These are phyloP conservation scores for Sarocladiaceae sp. DNA, from an alignment of 2,329 filamentous ascomycete species.

Conservation along the genomic window DNA sequence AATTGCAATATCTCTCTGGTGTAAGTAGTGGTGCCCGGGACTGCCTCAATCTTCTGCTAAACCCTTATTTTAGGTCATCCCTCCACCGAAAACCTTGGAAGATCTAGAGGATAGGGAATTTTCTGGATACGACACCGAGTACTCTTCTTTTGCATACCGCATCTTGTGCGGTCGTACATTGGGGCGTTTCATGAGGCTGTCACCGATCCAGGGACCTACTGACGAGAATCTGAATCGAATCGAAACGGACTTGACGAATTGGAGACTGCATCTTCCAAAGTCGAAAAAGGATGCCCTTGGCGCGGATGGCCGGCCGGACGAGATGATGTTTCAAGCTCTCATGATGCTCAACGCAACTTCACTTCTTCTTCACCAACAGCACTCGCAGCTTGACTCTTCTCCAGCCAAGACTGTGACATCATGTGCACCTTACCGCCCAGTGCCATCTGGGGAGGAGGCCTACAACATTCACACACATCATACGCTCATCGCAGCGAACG, in stretches of 20 bases:
- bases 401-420: constrained; percentile 56
- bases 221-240: constrained; percentile 49
- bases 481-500: constrained; percentile 73
- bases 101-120: constrained; percentile 78
- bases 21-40: no score
- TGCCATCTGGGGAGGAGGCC: constrained; percentile 43
- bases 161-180: constrained; percentile 74
- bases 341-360: constrained; percentile 67
- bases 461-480: constrained; percentile 72
- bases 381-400: constrained; percentile 67
- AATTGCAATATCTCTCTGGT: constrained; percentile 62
- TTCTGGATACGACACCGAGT: constrained; percentile 61
- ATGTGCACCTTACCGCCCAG: constrained; percentile 57
- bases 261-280: constrained; percentile 73
- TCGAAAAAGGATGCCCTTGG: constrained; percentile 65
- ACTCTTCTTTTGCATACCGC: constrained; percentile 82
- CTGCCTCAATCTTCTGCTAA: no score
- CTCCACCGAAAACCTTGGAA: constrained; percentile 58
- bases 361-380: constrained; percentile 75
- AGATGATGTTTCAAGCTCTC: constrained; percentile 87
- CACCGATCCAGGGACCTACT: constrained; percentile 46
- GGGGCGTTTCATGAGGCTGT: constrained; percentile 65
- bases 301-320: constrained; percentile 71
- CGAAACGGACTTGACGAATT: constrained; percentile 60
- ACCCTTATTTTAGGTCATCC: constrained; percentile 46